phyloP scores from a whole-genome alignment of 257 asterid species.

The Ilex asprella region DNA sequence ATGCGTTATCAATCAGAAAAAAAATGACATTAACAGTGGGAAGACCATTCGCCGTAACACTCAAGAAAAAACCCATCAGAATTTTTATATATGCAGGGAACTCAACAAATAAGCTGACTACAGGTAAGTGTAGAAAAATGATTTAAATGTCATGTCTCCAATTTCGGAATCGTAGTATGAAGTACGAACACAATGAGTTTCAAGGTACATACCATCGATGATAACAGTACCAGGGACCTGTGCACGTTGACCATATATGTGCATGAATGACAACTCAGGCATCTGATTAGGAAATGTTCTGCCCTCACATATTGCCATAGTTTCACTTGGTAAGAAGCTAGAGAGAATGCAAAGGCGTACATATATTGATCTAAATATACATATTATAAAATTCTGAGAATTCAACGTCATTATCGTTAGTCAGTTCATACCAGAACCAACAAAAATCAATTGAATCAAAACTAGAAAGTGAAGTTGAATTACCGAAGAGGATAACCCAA shows the following conservation, averaged over 20 bases:
- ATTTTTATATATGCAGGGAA: too few species aligned
- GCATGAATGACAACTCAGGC: slow-evolving; percentile 81
- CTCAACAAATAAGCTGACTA: too few species aligned
- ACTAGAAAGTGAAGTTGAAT: not conserved
- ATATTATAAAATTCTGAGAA: too few species aligned
- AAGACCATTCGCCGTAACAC: too few species aligned
- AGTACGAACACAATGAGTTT: too few species aligned
- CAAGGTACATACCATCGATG: slow-evolving; percentile 59
- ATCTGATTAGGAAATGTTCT: slow-evolving; percentile 64
- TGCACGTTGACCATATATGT: slow-evolving; percentile 71
- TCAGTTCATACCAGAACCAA: too few species aligned
- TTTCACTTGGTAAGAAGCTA: not conserved
- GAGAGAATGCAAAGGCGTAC: not conserved
- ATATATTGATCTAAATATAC: too few species aligned
- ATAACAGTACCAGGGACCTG: slow-evolving; percentile 84
- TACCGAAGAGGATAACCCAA: slow-evolving; percentile 80
- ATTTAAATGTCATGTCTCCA: not conserved
- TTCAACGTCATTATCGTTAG: too few species aligned
- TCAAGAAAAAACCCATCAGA: too few species aligned
- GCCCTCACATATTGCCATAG: slow-evolving; percentile 24
- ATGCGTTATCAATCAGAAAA: too few species aligned
- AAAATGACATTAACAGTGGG: too few species aligned
- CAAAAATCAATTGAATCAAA: not conserved
- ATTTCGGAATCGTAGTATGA: not conserved
- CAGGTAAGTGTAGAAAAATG: not conserved